Percentiles rank a stretch among this genome's conserved stretches.
These are phyloP conservation scores for Coemansia sp. DNA, from an alignment of 192 early-diverging fungal genomes.

Conservation along the genomic window DNA sequence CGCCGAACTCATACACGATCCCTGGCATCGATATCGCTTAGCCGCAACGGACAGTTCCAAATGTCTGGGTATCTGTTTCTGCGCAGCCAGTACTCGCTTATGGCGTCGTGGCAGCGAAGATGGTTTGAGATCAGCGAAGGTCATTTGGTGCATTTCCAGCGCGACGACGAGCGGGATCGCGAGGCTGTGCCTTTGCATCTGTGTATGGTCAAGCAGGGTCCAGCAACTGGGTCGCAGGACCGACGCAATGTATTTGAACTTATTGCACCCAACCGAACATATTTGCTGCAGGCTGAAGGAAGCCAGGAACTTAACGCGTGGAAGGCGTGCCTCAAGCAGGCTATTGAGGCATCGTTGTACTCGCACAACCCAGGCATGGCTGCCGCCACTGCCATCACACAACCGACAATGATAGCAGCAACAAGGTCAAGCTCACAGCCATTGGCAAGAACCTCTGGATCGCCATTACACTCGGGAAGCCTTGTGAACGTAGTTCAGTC, in stretches of 20 bases:
- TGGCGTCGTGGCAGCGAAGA: constrained; percentile 76
- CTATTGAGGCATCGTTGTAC: constrained; percentile 47
- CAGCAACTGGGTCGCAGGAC: constrained; percentile 51
- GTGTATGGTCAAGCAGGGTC: constrained; percentile 65
- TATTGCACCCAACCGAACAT: constrained; percentile 74
- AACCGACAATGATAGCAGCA: background rate
- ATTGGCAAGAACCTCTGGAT: background rate
- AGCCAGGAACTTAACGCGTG: constrained; percentile 69
- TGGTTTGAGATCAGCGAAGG: constrained; percentile 72
- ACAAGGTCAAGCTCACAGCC: constrained; percentile 17
- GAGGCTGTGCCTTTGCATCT: constrained; percentile 67
- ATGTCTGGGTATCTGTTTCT: constrained; percentile 81
- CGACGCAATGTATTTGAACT: constrained; percentile 78
- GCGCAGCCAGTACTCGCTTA: constrained; percentile 66
- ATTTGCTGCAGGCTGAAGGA: constrained; percentile 74
- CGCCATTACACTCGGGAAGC: constrained; percentile 2
- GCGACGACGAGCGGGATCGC: constrained; percentile 58
- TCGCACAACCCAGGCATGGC: constrained; percentile 14
- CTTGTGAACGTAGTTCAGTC: constrained; percentile 8
- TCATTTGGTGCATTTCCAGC: constrained; percentile 53
- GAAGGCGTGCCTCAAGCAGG: constrained; percentile 58
- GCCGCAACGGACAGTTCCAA: constrained; percentile 43
- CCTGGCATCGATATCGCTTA: constrained; percentile 46
- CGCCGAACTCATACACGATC: constrained; percentile 15
- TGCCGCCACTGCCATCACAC: background rate